phyloP scores from a whole-genome alignment of 257 asterid genomes.

The Anisodus acutangulus region DNA sequence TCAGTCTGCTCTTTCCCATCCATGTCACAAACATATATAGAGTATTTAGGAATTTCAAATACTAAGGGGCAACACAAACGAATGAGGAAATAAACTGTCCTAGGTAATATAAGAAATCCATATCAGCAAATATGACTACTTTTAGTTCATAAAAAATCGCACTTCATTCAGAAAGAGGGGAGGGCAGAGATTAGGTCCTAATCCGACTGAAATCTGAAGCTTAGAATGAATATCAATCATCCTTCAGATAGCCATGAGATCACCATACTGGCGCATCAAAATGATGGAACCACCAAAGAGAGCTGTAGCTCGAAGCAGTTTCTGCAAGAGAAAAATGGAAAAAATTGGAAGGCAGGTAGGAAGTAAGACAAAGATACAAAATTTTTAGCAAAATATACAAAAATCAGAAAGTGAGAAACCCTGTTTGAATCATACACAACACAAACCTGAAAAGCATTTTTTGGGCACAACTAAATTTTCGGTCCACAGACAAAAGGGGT shows the following conservation, averaged over 20 bases:
- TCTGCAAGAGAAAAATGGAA: constrained; percentile 50
- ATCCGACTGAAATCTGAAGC: not conserved
- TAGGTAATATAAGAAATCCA: not conserved
- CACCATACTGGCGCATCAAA: constrained; percentile 84
- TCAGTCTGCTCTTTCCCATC: not conserved
- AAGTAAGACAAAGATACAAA: not conserved
- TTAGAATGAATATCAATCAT: not conserved
- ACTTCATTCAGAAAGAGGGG: not conserved
- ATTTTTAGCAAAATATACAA: not conserved
- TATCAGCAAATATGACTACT: not conserved
- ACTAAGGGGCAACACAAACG: not conserved
- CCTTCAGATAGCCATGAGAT: constrained; percentile 72
- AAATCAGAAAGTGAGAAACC: not conserved
- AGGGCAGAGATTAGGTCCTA: not conserved
- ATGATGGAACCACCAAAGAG: constrained; percentile 83
- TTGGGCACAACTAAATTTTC: not conserved
- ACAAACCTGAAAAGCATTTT: not conserved
- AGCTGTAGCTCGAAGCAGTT: constrained; percentile 74
- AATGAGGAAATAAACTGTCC: not conserved
- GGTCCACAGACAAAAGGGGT: not conserved
- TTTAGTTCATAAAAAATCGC: not conserved
- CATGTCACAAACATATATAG: constrained; percentile 23
- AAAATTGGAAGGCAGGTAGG: not conserved
- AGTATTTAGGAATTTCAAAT: not conserved
- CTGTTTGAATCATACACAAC: not conserved